Conservation (phyloP, 1,284 basidiomycete genomes). For the Leucoagaricus sp. region DNA sequence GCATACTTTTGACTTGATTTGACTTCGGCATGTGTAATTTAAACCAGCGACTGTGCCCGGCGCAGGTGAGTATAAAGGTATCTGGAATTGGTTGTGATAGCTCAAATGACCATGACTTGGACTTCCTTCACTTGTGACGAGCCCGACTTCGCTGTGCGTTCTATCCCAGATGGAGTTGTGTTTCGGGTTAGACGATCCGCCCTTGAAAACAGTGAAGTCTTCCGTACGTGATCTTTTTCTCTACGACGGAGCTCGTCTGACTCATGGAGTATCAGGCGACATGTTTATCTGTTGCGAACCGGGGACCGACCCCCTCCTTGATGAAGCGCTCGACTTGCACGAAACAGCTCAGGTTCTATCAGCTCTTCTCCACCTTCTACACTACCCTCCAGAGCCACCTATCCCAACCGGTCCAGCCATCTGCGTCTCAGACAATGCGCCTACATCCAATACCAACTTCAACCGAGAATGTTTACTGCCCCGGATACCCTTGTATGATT, state of each 20-base stretch:
- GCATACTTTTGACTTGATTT: background rate
- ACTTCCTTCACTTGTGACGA: constrained; percentile 41
- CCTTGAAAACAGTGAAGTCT: constrained; percentile 55
- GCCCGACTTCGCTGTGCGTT: constrained; percentile 54
- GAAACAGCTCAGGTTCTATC: constrained; percentile 48
- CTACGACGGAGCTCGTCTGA: constrained; percentile 7
- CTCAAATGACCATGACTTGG: constrained; percentile 20
- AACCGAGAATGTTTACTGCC: constrained; percentile 20
- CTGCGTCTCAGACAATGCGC: constrained; percentile 10
- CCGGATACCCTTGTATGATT: constrained; percentile 36
- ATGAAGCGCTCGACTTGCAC: constrained; percentile 46
- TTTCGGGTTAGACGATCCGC: constrained; percentile 50
- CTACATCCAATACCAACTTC: background rate
- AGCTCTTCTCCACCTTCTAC: constrained; percentile 54
- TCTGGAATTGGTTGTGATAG: background rate
- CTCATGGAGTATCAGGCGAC: constrained; percentile 41
- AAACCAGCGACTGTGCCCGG: background rate
- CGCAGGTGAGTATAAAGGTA: background rate
- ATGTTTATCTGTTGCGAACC: constrained; percentile 63
- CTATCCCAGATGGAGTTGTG: constrained; percentile 45
- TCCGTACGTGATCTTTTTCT: constrained; percentile 43
- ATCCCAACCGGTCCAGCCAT: constrained; percentile 16
- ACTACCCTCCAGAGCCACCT: constrained; percentile 46
- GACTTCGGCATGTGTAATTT: background rate
- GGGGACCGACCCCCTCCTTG: constrained; percentile 19